Base-by-base conservation (phyloP, 2,329 filamentous ascomycete genomes). In the Zymoseptoria passerinii region DNA sequence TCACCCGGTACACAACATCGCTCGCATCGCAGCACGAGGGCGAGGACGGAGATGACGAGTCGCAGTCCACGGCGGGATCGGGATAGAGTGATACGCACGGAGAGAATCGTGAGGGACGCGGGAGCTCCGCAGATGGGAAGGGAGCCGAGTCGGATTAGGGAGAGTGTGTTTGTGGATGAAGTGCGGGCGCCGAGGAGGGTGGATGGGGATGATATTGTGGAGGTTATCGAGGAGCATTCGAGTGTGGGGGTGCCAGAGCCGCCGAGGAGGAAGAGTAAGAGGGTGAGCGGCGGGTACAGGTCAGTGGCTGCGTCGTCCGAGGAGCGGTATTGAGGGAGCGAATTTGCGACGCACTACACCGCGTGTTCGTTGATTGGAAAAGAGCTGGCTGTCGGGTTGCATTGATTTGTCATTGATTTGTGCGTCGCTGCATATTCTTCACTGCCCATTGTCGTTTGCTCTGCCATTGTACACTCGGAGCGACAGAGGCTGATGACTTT, bases 201-300 rank as follows among this genome's bases (percentile, higher is more conserved):
- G 16, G 75, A 75, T 50, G 73, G 76, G 48, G 80, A 81, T 53
- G 79, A 83, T 69, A 73, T 82, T n/a, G 77, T 83, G 2, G 80
- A 83, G 69, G 81, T 84, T 8, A 77, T 81, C 59, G 82, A 84
- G 69, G 81, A 83, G 69, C 75, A 79, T 56, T 78, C 77, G 4
- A 71, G 73, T 18, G 73, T 77, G 48, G 68, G 70, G 6, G 64
- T 71, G 50, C 71, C 73, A 52, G 68, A 67, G 61, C 67, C 72
- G 61, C 70, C 71, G 59, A 73, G 72, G 53, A 74, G 72, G 55
- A 35, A 18, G 49, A 50, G 50, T 44, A n/a, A n/a, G 35, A 56
- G 72, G 58, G 70, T 74, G 56, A 69, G 71, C 54, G 71, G 74
- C 56, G 75, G 76, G 13, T 81, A 80, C 67, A 76, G 80, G 72